Evolutionary conservation across 495 filamentous ascomycete species (phyloP), one percentile per base, ranked within the genome.

Genomic region (Tetracladium marchalianum): DNA sequence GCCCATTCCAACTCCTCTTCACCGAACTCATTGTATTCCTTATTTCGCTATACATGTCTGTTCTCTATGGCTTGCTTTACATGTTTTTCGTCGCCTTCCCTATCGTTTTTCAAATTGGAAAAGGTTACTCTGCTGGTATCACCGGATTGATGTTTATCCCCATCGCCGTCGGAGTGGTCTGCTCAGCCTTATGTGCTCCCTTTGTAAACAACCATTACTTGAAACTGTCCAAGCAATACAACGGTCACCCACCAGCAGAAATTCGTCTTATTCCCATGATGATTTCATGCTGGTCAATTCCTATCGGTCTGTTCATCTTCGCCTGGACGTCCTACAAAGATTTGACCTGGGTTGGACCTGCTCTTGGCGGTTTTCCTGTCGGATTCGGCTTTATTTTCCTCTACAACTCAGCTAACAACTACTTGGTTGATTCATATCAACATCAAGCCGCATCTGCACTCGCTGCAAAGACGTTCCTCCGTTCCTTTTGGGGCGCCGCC

Each of bases 331-430:
- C 81, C 0, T 89, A 83, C 60, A 69, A 75, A 5, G 44, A 44
- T 0, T 53, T 90, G 1, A 71, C 63, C 53, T 90, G 84, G 85
- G 68, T 79, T 39, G 86, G 83, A 0, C 83, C 85, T 2, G 68
- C 71, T 1, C 68, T 92, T 11, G 85, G 78, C 18, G 85, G 85
- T 32, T 80, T 81, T 53, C 82, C 84, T 7, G 76, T 90, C 43
- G 86, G 85, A 6, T 89, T 90, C 59, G 85, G 85, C 18, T 87
- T 92, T 60, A 86, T 90, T 58, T 87, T 89, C 66, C 65, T 90
- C 17, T 90, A 90, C 65, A 90, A 89, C 66, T 71, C 81, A 8
- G 84, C 84, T 41, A 89, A 86, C 65, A 89, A 90, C 66, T 89
- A 89, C 59, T 51, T 72, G 54, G 84, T 92, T 44, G 86, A 92